These are phyloP conservation scores for Debaryomycetaceae sp. DNA, from an alignment of 1,139 yeast genomes.

Conservation along the genomic window DNA sequence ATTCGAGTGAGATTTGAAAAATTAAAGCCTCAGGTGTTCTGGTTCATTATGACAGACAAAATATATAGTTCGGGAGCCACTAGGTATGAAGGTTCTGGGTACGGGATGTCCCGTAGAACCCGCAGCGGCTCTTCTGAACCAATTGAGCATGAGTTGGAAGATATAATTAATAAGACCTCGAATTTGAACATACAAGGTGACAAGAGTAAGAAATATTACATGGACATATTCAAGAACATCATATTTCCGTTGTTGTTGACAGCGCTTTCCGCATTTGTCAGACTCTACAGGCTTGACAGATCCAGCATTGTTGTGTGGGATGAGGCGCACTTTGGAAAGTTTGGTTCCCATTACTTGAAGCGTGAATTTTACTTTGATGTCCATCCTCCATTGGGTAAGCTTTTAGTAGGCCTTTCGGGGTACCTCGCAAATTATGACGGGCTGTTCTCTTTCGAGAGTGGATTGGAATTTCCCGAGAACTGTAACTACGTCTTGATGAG, in stretches of 20 bases:
- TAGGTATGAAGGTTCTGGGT: slow-evolving; percentile 1
- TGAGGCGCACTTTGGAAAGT: slow-evolving; percentile 83
- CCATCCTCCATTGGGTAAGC: slow-evolving; percentile 76
- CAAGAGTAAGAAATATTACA: slow-evolving; percentile 3
- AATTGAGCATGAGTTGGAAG: slow-evolving; percentile 18
- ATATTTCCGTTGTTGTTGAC: slow-evolving; percentile 44
- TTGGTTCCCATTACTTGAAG: slow-evolving; percentile 59
- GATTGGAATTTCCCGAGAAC: slow-evolving; percentile 50
- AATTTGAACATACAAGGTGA: slow-evolving; percentile 15
- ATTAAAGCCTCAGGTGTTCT: not conserved
- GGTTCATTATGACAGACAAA: not conserved
- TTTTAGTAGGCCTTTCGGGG: slow-evolving; percentile 65
- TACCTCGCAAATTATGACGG: slow-evolving; percentile 69
- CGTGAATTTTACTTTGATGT: slow-evolving; percentile 74
- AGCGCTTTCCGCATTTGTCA: slow-evolving; percentile 57
- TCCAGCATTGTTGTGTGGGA: slow-evolving; percentile 85
- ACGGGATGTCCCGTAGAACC: slow-evolving; percentile 2
- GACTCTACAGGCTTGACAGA: slow-evolving; percentile 64
- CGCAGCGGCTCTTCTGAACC: not conserved
- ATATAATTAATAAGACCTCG: slow-evolving; percentile 25
- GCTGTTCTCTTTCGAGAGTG: slow-evolving; percentile 62
- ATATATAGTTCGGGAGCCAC: slow-evolving; percentile 5
- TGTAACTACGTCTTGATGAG: slow-evolving; percentile 61
- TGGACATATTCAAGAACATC: slow-evolving; percentile 14
- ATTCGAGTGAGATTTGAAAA: not conserved